Base-by-base conservation (phyloP, 1,284 basidiomycete species). In the Inonotus obliquus region DNA sequence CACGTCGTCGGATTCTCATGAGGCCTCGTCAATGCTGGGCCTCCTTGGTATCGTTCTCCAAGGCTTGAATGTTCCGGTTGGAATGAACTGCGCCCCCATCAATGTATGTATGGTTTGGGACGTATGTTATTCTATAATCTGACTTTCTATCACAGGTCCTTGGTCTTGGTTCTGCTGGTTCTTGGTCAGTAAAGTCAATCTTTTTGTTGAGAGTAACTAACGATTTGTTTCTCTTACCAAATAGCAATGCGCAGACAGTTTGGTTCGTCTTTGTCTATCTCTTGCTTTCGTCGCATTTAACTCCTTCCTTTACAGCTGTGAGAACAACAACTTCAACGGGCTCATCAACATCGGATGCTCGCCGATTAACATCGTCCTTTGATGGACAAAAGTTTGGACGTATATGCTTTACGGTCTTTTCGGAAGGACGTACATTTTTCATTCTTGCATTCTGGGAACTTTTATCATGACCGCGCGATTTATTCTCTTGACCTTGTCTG, bases 261-360 rank as follows among this genome's bases (percentile, higher is more conserved):
- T 63, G 62, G 62, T 63, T 19, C n/a, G 62, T 56, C 32, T 52
- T 23, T 25, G 9, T 59, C 19, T 7, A 19, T 14, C 23, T n/a
- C n/a, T 37, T 21, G 39, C 6, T 10, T 37, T 55, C 17, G 3
- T 19, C 59, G 39, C 25, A 32, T 11, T 25, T 23, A 38, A 53
- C 37, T 2, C 29, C 19, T 55, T 4, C 19, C 29, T 44, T 17
- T 38, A 14, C 37, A 63, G 65, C 56, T 65, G 65, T 59, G 57
- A 59, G 49, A 65, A 67, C 52, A 64, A 64, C 60, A 44, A 55
- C 13, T 67, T 62, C 63, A 66, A 63, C 47, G 66, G 66, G 7
- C 41, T 67, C 35, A 53, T 67, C 29, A 63, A 64, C 39, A 64
- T 66, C 60, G 66, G 63, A 32, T 67, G 66, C 57, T 48, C 60